Percentiles rank a stretch among this genome's conserved stretches.
phyloP scores from a whole-genome alignment of 2,329 filamentous ascomycete species.

The Monilinia polystroma region DNA sequence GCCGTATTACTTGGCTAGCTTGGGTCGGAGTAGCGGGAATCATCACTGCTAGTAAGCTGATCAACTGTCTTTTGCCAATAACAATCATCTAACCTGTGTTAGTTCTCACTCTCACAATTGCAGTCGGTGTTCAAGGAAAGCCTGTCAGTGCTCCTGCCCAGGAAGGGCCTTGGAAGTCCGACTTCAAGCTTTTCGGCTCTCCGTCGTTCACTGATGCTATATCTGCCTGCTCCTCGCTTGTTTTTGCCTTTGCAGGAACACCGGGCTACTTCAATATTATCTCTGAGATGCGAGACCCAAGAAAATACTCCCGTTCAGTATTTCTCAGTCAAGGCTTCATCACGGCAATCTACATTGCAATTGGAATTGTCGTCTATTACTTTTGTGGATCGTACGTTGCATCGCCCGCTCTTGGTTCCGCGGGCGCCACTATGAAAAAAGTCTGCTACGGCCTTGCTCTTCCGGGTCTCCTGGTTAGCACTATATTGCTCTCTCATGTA shows the following conservation, averaged over 20 bases:
- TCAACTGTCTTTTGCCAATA: neutral
- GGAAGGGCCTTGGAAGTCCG: conserved; percentile 58
- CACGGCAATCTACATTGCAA: conserved; percentile 49
- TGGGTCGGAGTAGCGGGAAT: conserved; percentile 60
- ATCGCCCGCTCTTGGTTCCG: conserved; percentile 59
- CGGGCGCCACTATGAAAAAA: conserved; percentile 59
- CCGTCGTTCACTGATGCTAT: conserved; percentile 60
- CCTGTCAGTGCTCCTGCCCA: conserved; percentile 33
- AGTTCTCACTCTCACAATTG: conserved; percentile 53
- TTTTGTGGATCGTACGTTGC: conserved; percentile 59
- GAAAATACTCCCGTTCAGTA: conserved; percentile 59
- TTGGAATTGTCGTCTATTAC: conserved; percentile 41
- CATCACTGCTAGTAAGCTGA: conserved; percentile 46
- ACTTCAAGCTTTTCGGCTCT: conserved; percentile 55
- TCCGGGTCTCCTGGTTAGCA: conserved; percentile 53
- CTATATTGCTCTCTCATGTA: conserved; percentile 45
- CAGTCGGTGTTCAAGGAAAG: conserved; percentile 48
- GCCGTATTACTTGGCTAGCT: conserved; percentile 61
- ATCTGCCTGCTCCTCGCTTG: conserved; percentile 57
- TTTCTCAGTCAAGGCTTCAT: conserved; percentile 42
- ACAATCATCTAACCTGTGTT: conserved; percentile 8
- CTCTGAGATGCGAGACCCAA: conserved; percentile 60
- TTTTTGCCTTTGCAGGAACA: conserved; percentile 58
- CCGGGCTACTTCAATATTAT: conserved; percentile 64
- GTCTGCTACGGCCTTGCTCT: conserved; percentile 60